These are phyloP conservation scores for Penicillium sp. DNA, from an alignment of 2,329 filamentous ascomycete genomes.

Conservation along the genomic window DNA sequence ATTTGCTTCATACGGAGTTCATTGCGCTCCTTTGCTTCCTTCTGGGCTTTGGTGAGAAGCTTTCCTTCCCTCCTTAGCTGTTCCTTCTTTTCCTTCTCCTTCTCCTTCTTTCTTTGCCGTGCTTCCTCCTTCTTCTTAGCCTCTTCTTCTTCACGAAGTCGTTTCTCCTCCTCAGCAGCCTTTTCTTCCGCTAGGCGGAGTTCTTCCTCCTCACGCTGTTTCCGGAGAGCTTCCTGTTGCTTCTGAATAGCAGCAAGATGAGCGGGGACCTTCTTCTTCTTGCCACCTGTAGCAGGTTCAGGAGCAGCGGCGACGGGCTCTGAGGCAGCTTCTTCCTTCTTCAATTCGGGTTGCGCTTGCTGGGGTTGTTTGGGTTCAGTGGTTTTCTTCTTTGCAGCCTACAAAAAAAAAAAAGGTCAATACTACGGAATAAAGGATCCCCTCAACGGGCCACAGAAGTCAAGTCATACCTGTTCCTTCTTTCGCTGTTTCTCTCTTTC, in stretches of 20 bases:
- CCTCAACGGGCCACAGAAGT: slow-evolving; percentile 16
- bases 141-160: slow-evolving; percentile 48
- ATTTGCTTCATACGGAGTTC: slow-evolving; percentile 56
- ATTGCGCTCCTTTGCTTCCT: slow-evolving; percentile 52
- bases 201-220: slow-evolving; percentile 53
- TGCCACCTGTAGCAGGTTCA: slow-evolving; percentile 60
- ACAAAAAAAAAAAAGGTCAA: slow-evolving; percentile 19
- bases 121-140: slow-evolving; percentile 53
- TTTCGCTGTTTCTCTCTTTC: slow-evolving; percentile 98
- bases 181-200: slow-evolving; percentile 46
- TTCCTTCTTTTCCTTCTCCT: slow-evolving; percentile 57
- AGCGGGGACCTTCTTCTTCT: slow-evolving; percentile 85
- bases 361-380: slow-evolving; percentile 42
- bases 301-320: slow-evolving; percentile 42
- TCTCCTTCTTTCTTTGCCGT: slow-evolving; percentile 53
- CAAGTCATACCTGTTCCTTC: slow-evolving; percentile 82
- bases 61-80: slow-evolving; percentile 55
- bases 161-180: slow-evolving; percentile 46
- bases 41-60: slow-evolving; percentile 55
- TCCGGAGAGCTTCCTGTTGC: slow-evolving; percentile 52
- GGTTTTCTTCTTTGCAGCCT: slow-evolving; percentile 86
- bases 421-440: slow-evolving; percentile 4
- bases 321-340: slow-evolving; percentile 55
- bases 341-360: slow-evolving; percentile 39
- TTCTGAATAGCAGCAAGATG: slow-evolving; percentile 56